phyloP scores from a whole-genome alignment of 1,284 basidiomycete genomes.

The Xerocomus amazonicus region DNA sequence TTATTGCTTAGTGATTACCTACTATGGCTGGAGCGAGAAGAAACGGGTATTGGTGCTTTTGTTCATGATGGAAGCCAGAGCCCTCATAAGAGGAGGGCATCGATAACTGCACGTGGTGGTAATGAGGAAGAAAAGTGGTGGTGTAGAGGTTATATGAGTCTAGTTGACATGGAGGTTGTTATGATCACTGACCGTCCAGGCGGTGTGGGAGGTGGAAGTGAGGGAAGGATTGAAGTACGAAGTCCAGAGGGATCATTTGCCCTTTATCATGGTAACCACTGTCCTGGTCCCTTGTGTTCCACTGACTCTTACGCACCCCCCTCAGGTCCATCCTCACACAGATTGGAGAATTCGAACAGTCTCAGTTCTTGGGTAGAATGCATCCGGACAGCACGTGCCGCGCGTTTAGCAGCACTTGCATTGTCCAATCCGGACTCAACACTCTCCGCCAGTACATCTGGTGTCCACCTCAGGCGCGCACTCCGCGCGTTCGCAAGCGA shows the following conservation, averaged over 20 bases:
- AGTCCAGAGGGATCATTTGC: conserved; percentile 78
- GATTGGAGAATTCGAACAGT: conserved; percentile 3
- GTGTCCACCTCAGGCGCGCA: conserved; percentile 65
- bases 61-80: conserved; percentile 20
- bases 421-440: conserved; percentile 74
- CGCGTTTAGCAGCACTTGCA: conserved; percentile 63
- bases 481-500: conserved; percentile 59
- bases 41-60: conserved; percentile 12
- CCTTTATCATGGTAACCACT: conserved; percentile 56
- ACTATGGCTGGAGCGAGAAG: conserved; percentile 65
- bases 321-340: conserved; percentile 7
- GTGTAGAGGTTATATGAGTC: conserved; percentile 63
- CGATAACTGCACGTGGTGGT: conserved; percentile 17
- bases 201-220: conserved; percentile 24
- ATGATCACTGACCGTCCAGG: conserved; percentile 42
- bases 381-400: conserved; percentile 70
- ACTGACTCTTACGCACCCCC: not conserved
- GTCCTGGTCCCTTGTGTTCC: not conserved
- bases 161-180: conserved; percentile 77
- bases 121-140: conserved; percentile 53
- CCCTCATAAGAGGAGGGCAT: conserved; percentile 21
- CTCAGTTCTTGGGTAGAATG: conserved; percentile 56
- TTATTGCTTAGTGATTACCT: conserved; percentile 80
- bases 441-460: conserved; percentile 70
- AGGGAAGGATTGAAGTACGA: conserved; percentile 64